phyloP scores from a whole-genome alignment of 306 rosid genomes.

The Rosa multiflora region DNA sequence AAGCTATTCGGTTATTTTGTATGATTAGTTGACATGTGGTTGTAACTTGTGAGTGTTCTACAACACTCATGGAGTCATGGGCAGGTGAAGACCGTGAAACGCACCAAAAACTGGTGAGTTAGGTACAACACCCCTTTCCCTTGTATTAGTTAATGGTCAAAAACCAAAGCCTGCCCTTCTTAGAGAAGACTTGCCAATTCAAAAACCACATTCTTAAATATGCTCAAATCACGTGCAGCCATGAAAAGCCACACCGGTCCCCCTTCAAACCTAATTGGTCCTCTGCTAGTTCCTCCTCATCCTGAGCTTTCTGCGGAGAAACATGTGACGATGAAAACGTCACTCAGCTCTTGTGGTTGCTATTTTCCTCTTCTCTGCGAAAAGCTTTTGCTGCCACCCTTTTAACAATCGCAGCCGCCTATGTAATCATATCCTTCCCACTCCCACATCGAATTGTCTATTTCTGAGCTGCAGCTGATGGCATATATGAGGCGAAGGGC shows the following conservation, averaged over 20 bases:
- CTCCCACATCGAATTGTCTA: not conserved
- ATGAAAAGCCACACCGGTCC: not conserved
- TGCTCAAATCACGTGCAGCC: not conserved
- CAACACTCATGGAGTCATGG: not conserved
- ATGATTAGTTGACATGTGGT: not conserved
- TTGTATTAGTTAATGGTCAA: not conserved
- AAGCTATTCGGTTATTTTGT: not conserved
- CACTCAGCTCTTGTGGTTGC: not conserved
- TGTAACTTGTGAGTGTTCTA: not conserved
- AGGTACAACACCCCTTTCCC: slow-evolving; percentile 15
- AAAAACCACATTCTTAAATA: not conserved
- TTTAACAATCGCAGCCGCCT: not conserved
- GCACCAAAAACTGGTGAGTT: not conserved
- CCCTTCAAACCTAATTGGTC: not conserved
- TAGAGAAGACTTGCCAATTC: not conserved
- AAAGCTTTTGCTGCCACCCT: not conserved
- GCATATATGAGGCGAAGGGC: not conserved
- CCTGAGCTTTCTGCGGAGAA: not conserved
- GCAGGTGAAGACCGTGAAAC: not conserved
- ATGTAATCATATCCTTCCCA: not conserved
- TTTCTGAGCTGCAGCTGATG: not conserved
- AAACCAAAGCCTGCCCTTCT: not conserved
- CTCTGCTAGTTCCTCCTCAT: not conserved
- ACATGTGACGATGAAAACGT: not conserved
- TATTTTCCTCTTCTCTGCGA: no score